Base-by-base conservation (phyloP, 495 filamentous ascomycete genomes). In the Aspergillus steynii region DNA sequence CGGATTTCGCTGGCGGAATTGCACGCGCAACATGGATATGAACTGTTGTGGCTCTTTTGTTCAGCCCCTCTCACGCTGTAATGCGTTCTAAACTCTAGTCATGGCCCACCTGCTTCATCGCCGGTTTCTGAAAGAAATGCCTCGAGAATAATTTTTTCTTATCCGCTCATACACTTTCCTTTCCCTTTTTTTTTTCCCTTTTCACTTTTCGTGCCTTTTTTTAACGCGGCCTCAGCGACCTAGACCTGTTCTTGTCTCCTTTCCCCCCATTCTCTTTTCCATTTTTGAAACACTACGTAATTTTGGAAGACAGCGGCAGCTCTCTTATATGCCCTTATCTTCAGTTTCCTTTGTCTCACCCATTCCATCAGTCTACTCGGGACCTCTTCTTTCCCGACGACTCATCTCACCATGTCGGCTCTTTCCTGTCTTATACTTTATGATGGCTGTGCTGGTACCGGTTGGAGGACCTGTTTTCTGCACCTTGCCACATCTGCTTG, bases 181-280 rank as follows among this genome's bases (percentile, higher is more conserved):
- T 10, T 42, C 14, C 14, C 10, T 42, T 42, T 42, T 8, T 42
- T 42, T 42, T 42, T 20, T 20, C 20, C 20, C 12, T 12, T 12
- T 10, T 42, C 14, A 14, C 10, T 42, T 20, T 20, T 51, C 59
- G 29, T 61, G 20, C 53, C 50, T 55, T 53, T 57, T 26, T 56
- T 60, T 64, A 48, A 61, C 54, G 60, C 67, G 55, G 60, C 60
- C 63, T 69, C 59, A 68, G 66, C 66, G 63, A 68, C 54, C 50
- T 65, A 66, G 61, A 66, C 49, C 60, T 58, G 37, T 62, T 57
- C 34, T 29, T 60, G 20, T 50, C 20, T 20, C 28, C 49, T 29
- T 26, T 27, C 49, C 28, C 28, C 10, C 28, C 10, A 25, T 27
- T 14, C 47, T 5, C n/a, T n/a, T 49, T 49, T 7, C 28, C 12